Evolutionary conservation across 179 eudicot genomes (phyloP), one percentile per base, ranked within the genome.

Genomic region (Carnegiea gigantea): DNA sequence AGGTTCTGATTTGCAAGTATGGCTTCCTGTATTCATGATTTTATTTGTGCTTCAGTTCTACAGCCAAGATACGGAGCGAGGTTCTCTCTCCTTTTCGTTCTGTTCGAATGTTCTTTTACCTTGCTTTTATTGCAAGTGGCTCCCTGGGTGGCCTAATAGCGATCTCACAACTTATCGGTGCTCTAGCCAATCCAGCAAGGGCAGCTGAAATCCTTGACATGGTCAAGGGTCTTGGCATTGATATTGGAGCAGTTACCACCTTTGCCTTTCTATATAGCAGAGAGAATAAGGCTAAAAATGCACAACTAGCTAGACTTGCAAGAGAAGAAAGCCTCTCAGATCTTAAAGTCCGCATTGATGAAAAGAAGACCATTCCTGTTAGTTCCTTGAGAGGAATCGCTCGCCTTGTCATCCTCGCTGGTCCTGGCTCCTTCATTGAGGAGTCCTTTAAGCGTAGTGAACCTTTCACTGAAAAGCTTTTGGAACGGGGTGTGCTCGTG

Each of bases 61-160:
- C 92, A 76, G 98, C 99, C 86, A 91, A 86, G 93, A 94, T 95
- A 82, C 83, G 99, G 70, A 91, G 99, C 76, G 99, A 95, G 90
- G 99, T 95, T 78, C 98, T 95, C 59, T 72, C 99, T 78, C 99
- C 99, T 26, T 95, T 95, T 79, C 97, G 99, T 60, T 87, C 99
- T 1, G 89, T 95, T 68, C 90, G 99, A 65, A 95, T 95, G 99
- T 95, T 95, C 90, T 95, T 95, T 84, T 95, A 94, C 85, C 88
- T 94, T 67, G 98, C 99, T 77, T 95, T 95, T 86, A 91, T 95
- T 28, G 99, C 98, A 57, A 94, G 98, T 80, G 98, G 85, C 78
- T 80, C 90, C 51, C 85, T 95, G 75, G 99, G 99, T 85, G 93
- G 94, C 80, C 82, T 95, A 30, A 94, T 95, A 68, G 97, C 99